Percentiles rank a stretch among this genome's conserved stretches.
Evolutionary conservation across 192 early-diverging fungal species (phyloP).

Genomic region (Podochytrium sp.): DNA sequence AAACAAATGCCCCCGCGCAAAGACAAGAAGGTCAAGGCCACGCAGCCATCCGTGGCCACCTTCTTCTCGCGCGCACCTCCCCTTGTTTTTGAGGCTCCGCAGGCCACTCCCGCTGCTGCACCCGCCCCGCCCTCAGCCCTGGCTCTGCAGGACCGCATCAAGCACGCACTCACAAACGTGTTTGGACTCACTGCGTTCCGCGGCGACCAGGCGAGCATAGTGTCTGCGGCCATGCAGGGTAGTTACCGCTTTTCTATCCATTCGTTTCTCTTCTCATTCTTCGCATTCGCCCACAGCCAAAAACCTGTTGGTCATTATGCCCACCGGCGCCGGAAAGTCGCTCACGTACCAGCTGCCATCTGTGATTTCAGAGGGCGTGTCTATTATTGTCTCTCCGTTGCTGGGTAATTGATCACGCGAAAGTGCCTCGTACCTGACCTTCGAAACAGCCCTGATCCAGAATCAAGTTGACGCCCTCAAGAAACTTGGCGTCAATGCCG

Average conservation of each 20-base stretch:
- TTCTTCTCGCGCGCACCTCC: no score
- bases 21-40: no score
- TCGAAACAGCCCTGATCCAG: conserved; percentile 22
- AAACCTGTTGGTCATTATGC: conserved; percentile 55
- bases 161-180: conserved; percentile 13
- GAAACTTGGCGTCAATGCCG: conserved; percentile 39
- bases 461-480: conserved; percentile 53
- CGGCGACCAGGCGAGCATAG: conserved; percentile 40
- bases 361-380: conserved; percentile 44
- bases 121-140: no score
- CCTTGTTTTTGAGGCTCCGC: no score
- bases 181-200: conserved; percentile 46
- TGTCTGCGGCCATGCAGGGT: conserved; percentile 41
- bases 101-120: no score
- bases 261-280: background rate
- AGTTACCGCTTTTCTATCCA: background rate
- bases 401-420: conserved; percentile 36
- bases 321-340: conserved; percentile 55
- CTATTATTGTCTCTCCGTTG: conserved; percentile 51
- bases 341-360: conserved; percentile 57
- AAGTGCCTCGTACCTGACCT: background rate
- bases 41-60: no score
- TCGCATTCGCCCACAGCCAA: conserved; percentile 19
- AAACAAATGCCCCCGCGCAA: no score
- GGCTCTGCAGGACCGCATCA: no score